Conservation (phyloP, 2,329 filamentous ascomycete genomes). For the Penicillium concentricum region DNA sequence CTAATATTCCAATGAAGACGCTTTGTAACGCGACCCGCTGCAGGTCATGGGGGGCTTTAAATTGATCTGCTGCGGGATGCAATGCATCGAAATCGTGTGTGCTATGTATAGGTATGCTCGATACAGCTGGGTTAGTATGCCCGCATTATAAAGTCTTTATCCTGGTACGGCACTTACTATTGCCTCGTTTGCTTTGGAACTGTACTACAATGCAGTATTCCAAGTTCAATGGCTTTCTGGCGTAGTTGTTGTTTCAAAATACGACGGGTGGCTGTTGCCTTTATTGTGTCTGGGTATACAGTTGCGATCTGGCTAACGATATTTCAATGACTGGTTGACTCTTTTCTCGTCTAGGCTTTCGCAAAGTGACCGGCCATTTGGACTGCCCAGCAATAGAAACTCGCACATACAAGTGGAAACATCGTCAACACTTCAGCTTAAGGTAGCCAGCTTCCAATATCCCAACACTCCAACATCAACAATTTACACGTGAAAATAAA, state of each 20-base stretch:
- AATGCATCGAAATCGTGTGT: not conserved
- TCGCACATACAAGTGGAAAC: not conserved
- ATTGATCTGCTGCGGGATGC: constrained; percentile 12
- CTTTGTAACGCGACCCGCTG: constrained; percentile 4
- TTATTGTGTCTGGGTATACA: not conserved
- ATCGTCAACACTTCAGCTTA: not conserved
- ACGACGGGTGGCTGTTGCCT: not conserved
- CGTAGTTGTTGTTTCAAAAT: not conserved
- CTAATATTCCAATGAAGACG: not conserved
- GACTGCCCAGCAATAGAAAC: not conserved
- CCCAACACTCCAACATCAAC: not conserved
- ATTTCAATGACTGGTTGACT: not conserved
- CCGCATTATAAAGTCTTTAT: not conserved
- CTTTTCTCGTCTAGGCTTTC: not conserved
- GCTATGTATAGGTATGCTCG: constrained; percentile 5
- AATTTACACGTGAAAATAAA: not conserved
- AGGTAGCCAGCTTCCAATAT: not conserved
- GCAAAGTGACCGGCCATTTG: not conserved
- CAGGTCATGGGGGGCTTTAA: constrained; percentile 10
- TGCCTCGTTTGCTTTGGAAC: not conserved
- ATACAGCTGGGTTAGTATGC: not conserved
- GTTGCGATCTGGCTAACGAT: not conserved
- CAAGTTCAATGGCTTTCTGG: not conserved
- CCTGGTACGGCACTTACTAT: not conserved
- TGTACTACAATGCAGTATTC: not conserved